phyloP scores from a whole-genome alignment of 495 filamentous ascomycete species.

The Hypoxylon crocopeplum region DNA sequence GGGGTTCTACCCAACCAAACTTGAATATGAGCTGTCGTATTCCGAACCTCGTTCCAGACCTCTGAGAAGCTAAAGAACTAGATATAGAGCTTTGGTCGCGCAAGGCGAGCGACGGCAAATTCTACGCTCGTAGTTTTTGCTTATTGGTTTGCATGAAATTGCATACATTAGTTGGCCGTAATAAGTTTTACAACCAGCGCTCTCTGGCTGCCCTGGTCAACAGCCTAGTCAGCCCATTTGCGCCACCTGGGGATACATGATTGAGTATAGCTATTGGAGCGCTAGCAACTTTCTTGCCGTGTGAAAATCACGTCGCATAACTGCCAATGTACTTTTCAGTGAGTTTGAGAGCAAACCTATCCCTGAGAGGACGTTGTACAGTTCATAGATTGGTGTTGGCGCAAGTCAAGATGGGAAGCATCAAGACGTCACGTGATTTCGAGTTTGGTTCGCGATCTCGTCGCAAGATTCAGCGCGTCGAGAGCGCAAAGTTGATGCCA shows the following conservation, averaged over 20 bases:
- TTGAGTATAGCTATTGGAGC: constrained; percentile 3
- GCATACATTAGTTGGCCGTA: constrained; percentile 7
- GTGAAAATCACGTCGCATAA: constrained; percentile 18
- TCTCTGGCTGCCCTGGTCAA: not conserved
- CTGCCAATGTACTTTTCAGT: not conserved
- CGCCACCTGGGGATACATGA: constrained; percentile 24
- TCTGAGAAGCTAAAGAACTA: constrained; percentile 6
- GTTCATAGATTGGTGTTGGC: not conserved
- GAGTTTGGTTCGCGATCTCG: constrained; percentile 23
- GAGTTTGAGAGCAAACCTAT: not conserved
- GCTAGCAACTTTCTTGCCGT: not conserved
- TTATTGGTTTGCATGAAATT: constrained; percentile 11
- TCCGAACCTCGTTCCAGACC: constrained; percentile 22
- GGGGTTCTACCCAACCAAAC: constrained; percentile 38
- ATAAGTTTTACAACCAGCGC: not conserved
- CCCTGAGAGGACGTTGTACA: not conserved
- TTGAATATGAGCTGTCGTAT: constrained; percentile 36
- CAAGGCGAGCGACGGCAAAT: constrained; percentile 9
- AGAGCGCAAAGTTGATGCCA: not conserved
- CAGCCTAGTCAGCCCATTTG: constrained; percentile 20
- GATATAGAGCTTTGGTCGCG: constrained; percentile 6
- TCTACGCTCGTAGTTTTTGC: constrained; percentile 5
- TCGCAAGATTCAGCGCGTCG: constrained; percentile 14
- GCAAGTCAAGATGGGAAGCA: not conserved
- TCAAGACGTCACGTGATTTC: constrained; percentile 28